A percentile compares a stretch with the other conserved stretches of the same genome.
Conservation (phyloP, 1,284 basidiomycete genomes). For the Heterobasidion occidentale region DNA sequence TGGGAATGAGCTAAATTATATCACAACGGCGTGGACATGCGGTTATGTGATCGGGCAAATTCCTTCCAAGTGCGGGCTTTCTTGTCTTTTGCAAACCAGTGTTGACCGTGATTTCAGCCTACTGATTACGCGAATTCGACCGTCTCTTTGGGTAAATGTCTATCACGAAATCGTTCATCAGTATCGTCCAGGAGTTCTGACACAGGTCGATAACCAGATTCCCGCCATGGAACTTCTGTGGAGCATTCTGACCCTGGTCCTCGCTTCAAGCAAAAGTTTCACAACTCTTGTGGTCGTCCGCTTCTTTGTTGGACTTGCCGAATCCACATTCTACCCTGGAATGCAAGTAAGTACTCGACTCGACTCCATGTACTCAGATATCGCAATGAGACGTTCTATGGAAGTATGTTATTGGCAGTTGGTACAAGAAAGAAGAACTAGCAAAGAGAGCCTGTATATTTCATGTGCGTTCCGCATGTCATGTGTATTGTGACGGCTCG, state of each 20-base stretch:
- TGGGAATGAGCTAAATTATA: conserved; percentile 32
- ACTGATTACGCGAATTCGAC: conserved; percentile 20
- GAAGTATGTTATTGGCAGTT: conserved; percentile 32
- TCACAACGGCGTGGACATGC: conserved; percentile 33
- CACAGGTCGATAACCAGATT: conserved; percentile 16
- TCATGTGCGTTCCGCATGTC: conserved; percentile 19
- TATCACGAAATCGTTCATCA: not conserved
- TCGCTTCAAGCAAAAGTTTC: conserved; percentile 28
- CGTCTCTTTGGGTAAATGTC: conserved; percentile 29
- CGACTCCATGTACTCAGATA: not conserved
- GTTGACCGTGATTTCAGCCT: not conserved
- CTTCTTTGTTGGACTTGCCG: conserved; percentile 33
- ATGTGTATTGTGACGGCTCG: no score
- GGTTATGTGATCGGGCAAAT: conserved; percentile 35
- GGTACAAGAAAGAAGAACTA: conserved; percentile 33
- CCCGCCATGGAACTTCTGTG: conserved; percentile 32
- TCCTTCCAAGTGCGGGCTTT: conserved; percentile 26
- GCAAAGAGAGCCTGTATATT: conserved; percentile 34
- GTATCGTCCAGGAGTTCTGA: no score
- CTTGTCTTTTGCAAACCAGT: not conserved
- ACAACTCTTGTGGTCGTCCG: conserved; percentile 23
- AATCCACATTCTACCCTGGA: conserved; percentile 33
- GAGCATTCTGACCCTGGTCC: conserved; percentile 29
- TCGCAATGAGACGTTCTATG: not conserved
- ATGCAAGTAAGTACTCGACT: conserved; percentile 15